These are phyloP conservation scores for Pyrenophora seminiperda DNA, from an alignment of 2,329 filamentous ascomycete genomes.

Conservation along the genomic window DNA sequence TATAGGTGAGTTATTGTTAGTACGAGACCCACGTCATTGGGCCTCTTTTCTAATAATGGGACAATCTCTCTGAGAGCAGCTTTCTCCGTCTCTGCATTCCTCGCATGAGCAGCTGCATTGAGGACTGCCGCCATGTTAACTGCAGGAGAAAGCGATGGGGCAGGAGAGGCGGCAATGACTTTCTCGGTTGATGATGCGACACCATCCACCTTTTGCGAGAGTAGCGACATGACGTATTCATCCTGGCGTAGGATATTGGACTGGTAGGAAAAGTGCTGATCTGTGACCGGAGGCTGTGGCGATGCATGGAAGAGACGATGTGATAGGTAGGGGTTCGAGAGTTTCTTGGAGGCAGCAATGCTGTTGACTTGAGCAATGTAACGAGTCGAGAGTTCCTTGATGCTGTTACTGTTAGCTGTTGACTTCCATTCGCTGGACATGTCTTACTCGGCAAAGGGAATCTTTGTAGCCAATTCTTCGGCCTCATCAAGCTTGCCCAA, in stretches of 20 bases:
- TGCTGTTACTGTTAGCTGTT: slow-evolving; percentile 51
- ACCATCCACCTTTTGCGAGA: slow-evolving; percentile 70
- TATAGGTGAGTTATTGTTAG: slow-evolving; percentile 84
- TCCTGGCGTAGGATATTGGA: slow-evolving; percentile 66
- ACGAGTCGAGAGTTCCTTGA: slow-evolving; percentile 69
- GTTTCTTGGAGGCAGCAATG: slow-evolving; percentile 54
- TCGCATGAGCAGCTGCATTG: slow-evolving; percentile 75
- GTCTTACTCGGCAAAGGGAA: slow-evolving; percentile 66
- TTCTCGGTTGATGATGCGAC: slow-evolving; percentile 62
- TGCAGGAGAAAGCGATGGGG: slow-evolving; percentile 55
- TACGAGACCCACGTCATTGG: slow-evolving; percentile 78
- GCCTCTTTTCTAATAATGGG: slow-evolving; percentile 72
- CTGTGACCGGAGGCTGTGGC: slow-evolving; percentile 59
- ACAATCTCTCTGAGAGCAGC: slow-evolving; percentile 72
- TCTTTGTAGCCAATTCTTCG: slow-evolving; percentile 63
- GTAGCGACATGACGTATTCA: slow-evolving; percentile 66
- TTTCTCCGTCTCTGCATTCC: slow-evolving; percentile 64
- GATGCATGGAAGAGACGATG: slow-evolving; percentile 66
- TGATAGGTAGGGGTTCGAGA: slow-evolving; percentile 69
- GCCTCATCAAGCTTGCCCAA: slow-evolving; percentile 71
- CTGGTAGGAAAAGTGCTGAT: slow-evolving; percentile 76
- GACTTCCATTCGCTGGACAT: not conserved
- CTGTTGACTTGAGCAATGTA: slow-evolving; percentile 71
- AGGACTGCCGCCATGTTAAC: slow-evolving; percentile 65
- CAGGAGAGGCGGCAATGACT: slow-evolving; percentile 53